Percentiles rank a stretch among this genome's conserved stretches.
Conservation (phyloP, 1,284 basidiomycete genomes). For the Cutaneotrichosporon cavernicola region DNA sequence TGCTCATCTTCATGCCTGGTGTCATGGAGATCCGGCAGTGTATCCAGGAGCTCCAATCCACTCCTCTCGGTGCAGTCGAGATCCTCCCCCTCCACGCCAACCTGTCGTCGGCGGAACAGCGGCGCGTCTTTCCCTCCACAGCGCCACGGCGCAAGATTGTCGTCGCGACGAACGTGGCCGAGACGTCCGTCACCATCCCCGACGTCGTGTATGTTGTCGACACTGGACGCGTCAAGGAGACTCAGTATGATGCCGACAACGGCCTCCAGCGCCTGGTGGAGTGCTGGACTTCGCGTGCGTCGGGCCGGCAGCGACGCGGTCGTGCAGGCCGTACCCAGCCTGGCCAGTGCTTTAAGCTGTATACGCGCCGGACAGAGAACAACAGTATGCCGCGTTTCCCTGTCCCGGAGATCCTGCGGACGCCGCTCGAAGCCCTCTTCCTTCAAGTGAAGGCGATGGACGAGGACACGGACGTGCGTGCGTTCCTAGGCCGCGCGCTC, state of each 20-base stretch:
- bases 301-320: slow-evolving; percentile 79
- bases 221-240: slow-evolving; percentile 86
- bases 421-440: slow-evolving; percentile 79
- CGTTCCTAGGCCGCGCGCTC: slow-evolving; percentile 65
- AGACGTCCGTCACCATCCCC: slow-evolving; percentile 94
- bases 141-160: slow-evolving; percentile 77
- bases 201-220: slow-evolving; percentile 85
- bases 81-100: slow-evolving; percentile 88
- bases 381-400: slow-evolving; percentile 70
- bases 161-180: slow-evolving; percentile 77
- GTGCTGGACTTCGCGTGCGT: slow-evolving; percentile 67
- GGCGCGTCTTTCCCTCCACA: slow-evolving; percentile 72
- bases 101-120: slow-evolving; percentile 79
- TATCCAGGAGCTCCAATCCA: slow-evolving; percentile 64
- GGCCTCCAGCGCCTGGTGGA: slow-evolving; percentile 76
- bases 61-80: slow-evolving; percentile 56
- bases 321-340: slow-evolving; percentile 85
- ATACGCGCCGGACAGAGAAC: slow-evolving; percentile 69
- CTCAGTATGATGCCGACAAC: slow-evolving; percentile 71
- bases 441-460: slow-evolving; percentile 80
- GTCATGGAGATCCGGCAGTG: slow-evolving; percentile 83
- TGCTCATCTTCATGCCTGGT: slow-evolving; percentile 86
- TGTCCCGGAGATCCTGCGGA: slow-evolving; percentile 83
- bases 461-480: slow-evolving; percentile 75
- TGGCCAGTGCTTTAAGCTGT: slow-evolving; percentile 77